A percentile compares a stretch with the other conserved stretches of the same genome.
phyloP scores from a whole-genome alignment of 176 grass and related monocot species.

The Aegilops sharonensis region DNA sequence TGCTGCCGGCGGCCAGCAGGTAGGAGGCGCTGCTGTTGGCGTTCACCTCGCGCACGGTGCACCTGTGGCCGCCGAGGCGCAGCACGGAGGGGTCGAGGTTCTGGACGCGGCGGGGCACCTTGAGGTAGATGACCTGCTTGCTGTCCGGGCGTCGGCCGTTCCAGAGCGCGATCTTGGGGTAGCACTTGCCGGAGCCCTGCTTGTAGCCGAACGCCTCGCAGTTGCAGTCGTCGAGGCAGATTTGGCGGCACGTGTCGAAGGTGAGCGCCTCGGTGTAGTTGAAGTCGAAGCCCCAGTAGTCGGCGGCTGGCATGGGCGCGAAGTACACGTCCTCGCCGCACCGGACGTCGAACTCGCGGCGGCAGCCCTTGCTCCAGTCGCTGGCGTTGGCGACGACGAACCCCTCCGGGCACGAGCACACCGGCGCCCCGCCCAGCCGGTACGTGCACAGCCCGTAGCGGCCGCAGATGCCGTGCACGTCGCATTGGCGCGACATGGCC shows the following conservation, averaged over 20 bases:
- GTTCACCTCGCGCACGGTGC: conserved; percentile 10
- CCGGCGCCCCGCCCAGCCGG: background rate
- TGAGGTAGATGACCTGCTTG: conserved; percentile 45
- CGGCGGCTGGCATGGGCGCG: conserved; percentile 4
- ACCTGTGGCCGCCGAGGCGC: conserved; percentile 15
- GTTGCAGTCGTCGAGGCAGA: conserved; percentile 52
- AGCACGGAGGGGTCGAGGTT: background rate
- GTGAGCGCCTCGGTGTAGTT: conserved; percentile 27
- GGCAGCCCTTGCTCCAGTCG: conserved; percentile 80
- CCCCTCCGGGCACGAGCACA: conserved; percentile 49
- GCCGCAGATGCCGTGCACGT: conserved; percentile 65
- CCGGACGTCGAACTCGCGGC: conserved; percentile 24
- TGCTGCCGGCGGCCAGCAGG: background rate
- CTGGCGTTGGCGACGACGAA: conserved; percentile 36
- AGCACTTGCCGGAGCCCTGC: conserved; percentile 40
- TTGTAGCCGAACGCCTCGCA: conserved; percentile 70
- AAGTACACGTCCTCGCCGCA: conserved; percentile 40
- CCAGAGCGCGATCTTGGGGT: conserved; percentile 54
- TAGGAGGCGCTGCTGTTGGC: background rate
- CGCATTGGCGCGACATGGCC: conserved; percentile 42
- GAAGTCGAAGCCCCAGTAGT: conserved; percentile 64
- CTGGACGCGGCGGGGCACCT: conserved; percentile 1
- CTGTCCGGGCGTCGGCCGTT: conserved; percentile 32
- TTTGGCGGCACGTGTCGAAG: conserved; percentile 35
- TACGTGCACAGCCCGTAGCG: conserved; percentile 54